Evolutionary conservation across 1,139 yeast genomes (phyloP).

Genomic region (Sugiyamaella paludigena): DNA sequence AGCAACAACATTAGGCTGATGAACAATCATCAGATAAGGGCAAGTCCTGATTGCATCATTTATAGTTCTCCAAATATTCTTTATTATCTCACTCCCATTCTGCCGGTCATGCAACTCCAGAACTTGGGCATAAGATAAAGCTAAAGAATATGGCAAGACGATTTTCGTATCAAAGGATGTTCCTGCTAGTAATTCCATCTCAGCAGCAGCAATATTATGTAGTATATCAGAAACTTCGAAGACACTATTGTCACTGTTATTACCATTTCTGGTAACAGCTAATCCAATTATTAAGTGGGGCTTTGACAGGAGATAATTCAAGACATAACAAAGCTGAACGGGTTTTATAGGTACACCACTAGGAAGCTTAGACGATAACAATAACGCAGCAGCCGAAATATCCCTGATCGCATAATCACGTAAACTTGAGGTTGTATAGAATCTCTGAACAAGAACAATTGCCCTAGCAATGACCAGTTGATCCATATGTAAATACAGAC

Average conservation of each 20-base stretch:
- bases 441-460: slow-evolving; percentile 23
- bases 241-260: background rate
- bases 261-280: background rate
- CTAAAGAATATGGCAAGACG: slow-evolving; percentile 28
- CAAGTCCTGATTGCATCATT: slow-evolving; percentile 26
- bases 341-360: slow-evolving; percentile 10
- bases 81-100: slow-evolving; percentile 13
- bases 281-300: background rate
- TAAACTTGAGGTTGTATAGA: slow-evolving; percentile 11
- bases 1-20: slow-evolving; percentile 33
- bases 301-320: background rate
- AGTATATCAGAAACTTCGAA: background rate
- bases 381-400: slow-evolving; percentile 16
- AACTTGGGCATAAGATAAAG: slow-evolving; percentile 27
- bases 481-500: slow-evolving; percentile 16
- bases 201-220: slow-evolving; percentile 6
- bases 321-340: slow-evolving; percentile 9
- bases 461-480: slow-evolving; percentile 23
- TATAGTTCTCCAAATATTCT: slow-evolving; percentile 26
- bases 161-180: slow-evolving; percentile 28
- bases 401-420: slow-evolving; percentile 4
- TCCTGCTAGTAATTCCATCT: slow-evolving; percentile 16
- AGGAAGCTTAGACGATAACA: slow-evolving; percentile 15
- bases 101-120: slow-evolving; percentile 17
- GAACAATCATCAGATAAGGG: slow-evolving; percentile 24